Evolutionary conservation across 495 filamentous ascomycete species (phyloP), one percentile per base, ranked within the genome.

Genomic region (Penicillium pulvis): DNA sequence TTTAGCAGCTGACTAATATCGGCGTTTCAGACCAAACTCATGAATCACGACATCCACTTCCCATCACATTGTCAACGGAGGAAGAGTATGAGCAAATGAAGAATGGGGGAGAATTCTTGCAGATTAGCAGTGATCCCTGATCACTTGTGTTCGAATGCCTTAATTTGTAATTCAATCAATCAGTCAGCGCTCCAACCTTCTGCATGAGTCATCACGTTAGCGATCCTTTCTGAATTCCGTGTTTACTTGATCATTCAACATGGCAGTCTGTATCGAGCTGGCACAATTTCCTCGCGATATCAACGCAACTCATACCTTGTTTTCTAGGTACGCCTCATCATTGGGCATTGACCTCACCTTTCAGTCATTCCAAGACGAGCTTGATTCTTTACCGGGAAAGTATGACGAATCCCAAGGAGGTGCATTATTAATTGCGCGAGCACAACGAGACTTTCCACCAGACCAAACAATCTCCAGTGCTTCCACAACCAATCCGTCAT

Each of bases 331-430:
- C 54, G 79, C 78, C n/a, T 43, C 68, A 30, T 81, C 76, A 9
- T 71, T 86, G 2, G 67, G 66, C 28, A 73, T 86, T 53, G 83
- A 86, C 60, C 80, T 87, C 46, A 73, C 76, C 0, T 87, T 82
- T 64, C 85, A 88, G 63, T 74, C 76, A 53, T 87, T 85, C 61
- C 64, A 72, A 17, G 56, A 63, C 6, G 85, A 88, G 59, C 67
- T 87, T 0, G 65, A 72, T 16, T 74, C 65, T 17, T 63, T 88
- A 2, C 83, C 85, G 0, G 83, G 84, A 2, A 77, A 81, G 65
- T 87, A 87, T 63, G 62, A 71, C 4, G 55, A 71, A 1, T 58
- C 66, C 11, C 69, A 77, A 36, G 68, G 70, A 4, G 82, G 80
- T 3, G 70, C 74, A 0, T 63, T 86, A 0, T 69, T 84, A 28